Conservation (phyloP, 1,139 yeast genomes). For the Pichia sp. region DNA sequence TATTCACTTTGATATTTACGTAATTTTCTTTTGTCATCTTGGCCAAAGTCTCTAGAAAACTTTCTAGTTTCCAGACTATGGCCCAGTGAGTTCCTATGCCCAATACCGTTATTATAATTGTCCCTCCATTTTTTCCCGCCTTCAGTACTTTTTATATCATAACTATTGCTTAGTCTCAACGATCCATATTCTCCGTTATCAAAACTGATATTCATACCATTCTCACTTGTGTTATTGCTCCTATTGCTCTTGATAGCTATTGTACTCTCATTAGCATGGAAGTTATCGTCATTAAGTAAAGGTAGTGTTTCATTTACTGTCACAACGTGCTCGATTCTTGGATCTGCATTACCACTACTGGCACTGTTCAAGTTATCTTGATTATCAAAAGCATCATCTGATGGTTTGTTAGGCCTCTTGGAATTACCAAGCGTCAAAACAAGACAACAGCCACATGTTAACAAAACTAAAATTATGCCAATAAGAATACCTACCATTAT, state of each 20-base stretch:
- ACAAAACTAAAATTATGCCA: constrained; percentile 38
- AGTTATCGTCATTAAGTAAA: constrained; percentile 5
- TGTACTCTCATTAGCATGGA: neutral
- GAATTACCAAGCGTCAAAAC: constrained; percentile 21
- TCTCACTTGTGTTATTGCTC: neutral
- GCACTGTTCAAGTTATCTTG: neutral
- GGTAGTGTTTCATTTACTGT: constrained; percentile 14
- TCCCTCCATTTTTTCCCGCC: no score
- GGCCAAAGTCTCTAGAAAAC: no score
- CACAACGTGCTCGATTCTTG: constrained; percentile 5
- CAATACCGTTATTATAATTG: no score
- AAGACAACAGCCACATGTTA: constrained; percentile 30
- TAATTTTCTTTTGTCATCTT: no score
- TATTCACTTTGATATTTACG: no score
- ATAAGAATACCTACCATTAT: constrained; percentile 56
- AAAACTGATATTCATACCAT: neutral
- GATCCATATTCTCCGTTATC: neutral
- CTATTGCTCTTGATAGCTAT: neutral
- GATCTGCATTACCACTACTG: neutral
- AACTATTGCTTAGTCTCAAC: neutral
- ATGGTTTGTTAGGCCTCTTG: neutral
- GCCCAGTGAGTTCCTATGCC: no score
- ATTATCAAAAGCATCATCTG: neutral
- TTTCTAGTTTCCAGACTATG: no score
- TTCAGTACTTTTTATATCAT: no score